phyloP scores from a whole-genome alignment of 352 stramenopile species.

The Pythium rishiriense region DNA sequence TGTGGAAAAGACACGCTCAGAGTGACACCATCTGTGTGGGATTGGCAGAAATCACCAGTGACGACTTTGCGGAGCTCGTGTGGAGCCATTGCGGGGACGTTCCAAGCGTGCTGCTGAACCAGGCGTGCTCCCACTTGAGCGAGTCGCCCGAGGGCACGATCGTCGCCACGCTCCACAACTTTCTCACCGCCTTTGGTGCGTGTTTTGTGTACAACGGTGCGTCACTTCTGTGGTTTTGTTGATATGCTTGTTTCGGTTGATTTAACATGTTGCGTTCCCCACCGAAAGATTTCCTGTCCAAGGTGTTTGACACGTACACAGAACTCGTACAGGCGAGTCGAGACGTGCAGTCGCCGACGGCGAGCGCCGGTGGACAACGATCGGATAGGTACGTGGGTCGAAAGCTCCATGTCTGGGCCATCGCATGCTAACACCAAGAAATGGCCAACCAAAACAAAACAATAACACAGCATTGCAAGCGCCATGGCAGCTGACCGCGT shows the following conservation, averaged over 20 bases:
- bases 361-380: slow-evolving; percentile 24
- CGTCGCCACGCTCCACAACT: slow-evolving; percentile 29
- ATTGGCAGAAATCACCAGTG: slow-evolving; percentile 45
- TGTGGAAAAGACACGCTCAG: slow-evolving; percentile 2
- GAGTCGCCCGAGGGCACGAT: slow-evolving; percentile 34
- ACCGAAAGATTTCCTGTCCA: slow-evolving; percentile 48
- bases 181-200: slow-evolving; percentile 39
- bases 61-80: slow-evolving; percentile 62
- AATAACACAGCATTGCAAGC: slow-evolving; percentile 42
- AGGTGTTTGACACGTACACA: slow-evolving; percentile 48
- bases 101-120: slow-evolving; percentile 38
- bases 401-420: neutral
- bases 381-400: slow-evolving; percentile 37
- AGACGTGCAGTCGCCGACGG: slow-evolving; percentile 30
- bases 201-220: slow-evolving; percentile 61
- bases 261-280: too few relatives aligned
- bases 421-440: neutral
- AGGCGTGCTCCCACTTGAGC: slow-evolving; percentile 41
- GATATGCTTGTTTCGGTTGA: too few relatives aligned
- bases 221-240: too few relatives aligned
- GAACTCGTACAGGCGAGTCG: slow-evolving; percentile 34
- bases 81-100: slow-evolving; percentile 60
- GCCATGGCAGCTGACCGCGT: slow-evolving; percentile 48
- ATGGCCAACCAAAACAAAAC: too few relatives aligned
- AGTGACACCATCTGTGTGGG: neutral